phyloP scores from a whole-genome alignment of 2,329 filamentous ascomycete genomes.

The Botrytis tulipae region DNA sequence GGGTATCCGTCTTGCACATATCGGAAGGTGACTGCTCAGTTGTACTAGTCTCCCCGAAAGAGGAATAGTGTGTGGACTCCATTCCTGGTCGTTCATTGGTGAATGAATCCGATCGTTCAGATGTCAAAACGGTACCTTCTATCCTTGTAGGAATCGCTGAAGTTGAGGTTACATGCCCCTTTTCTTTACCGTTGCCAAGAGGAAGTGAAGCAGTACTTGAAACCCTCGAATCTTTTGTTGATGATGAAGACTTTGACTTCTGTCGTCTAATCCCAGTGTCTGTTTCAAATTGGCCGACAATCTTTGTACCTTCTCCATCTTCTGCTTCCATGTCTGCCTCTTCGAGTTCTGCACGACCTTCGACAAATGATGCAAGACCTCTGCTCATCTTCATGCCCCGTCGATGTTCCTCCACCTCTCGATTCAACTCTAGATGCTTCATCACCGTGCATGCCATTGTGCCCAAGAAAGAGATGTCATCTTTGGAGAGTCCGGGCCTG shows the following conservation, averaged over 20 bases:
- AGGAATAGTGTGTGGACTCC: conserved; percentile 23
- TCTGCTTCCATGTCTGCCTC: conserved; percentile 36
- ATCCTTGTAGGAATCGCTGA: conserved; percentile 26
- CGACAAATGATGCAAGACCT: conserved; percentile 54
- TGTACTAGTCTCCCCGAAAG: conserved; percentile 25
- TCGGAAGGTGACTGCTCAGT: conserved; percentile 27
- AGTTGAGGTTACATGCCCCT: conserved; percentile 29
- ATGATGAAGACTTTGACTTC: conserved; percentile 28
- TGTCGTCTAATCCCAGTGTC: conserved; percentile 25
- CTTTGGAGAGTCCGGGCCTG: conserved; percentile 49
- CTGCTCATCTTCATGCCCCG: conserved; percentile 55
- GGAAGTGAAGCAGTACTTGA: conserved; percentile 21
- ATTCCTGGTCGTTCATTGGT: conserved; percentile 24
- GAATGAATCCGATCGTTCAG: conserved; percentile 1
- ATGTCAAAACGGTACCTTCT: conserved; percentile 25
- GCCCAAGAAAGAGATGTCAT: conserved; percentile 55
- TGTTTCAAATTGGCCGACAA: conserved; percentile 36
- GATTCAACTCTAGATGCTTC: conserved; percentile 59
- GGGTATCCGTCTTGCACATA: conserved; percentile 19
- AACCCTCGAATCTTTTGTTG: conserved; percentile 18
- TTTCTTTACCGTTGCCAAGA: conserved; percentile 30
- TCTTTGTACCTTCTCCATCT: conserved; percentile 33
- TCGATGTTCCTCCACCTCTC: conserved; percentile 52
- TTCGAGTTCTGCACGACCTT: conserved; percentile 41
- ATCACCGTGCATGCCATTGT: conserved; percentile 57